These are phyloP conservation scores for Rhodotorula paludigena DNA, from an alignment of 768 basidiomycete genomes.

Conservation along the genomic window DNA sequence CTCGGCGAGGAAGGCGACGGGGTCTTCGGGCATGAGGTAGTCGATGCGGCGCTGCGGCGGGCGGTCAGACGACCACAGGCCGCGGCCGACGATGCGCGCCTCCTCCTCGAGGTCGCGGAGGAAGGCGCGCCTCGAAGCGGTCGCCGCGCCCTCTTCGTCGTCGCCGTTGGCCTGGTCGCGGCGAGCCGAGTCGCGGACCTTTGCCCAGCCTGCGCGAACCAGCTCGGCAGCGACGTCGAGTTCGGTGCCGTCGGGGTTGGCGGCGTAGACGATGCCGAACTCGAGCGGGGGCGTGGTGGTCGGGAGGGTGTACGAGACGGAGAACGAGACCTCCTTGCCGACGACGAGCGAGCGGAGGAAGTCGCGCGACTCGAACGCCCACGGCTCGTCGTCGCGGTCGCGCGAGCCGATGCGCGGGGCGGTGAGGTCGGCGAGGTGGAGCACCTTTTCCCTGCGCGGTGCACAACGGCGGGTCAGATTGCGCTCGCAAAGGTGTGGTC, in stretches of 20 bases:
- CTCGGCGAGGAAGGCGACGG: constrained; percentile 78
- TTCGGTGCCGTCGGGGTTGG: constrained; percentile 61
- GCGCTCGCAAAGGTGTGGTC: too few species aligned
- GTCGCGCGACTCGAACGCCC: constrained; percentile 90
- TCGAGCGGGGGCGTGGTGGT: constrained; percentile 68
- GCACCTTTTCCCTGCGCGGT: constrained; percentile 57
- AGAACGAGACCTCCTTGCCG: constrained; percentile 84
- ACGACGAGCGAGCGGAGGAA: constrained; percentile 77
- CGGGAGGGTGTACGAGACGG: constrained; percentile 71
- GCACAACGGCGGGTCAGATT: too few species aligned
- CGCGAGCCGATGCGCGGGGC: constrained; percentile 80
- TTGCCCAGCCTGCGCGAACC: constrained; percentile 87
- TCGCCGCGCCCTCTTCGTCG: constrained; percentile 73
- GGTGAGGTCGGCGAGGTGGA: constrained; percentile 80
- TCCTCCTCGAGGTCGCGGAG: constrained; percentile 70
- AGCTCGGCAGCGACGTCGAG: constrained; percentile 69
- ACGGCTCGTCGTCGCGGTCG: constrained; percentile 85
- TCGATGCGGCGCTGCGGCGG: constrained; percentile 65
- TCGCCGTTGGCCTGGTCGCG: constrained; percentile 54
- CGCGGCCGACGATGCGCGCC: constrained; percentile 53
- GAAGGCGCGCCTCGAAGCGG: constrained; percentile 46
- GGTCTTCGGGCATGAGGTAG: constrained; percentile 82
- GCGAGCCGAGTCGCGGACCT: constrained; percentile 64
- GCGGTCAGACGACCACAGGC: constrained; percentile 16
- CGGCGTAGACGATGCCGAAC: constrained; percentile 23